Percentiles rank a stretch among this genome's conserved stretches.
These are phyloP conservation scores for Gentiana macrophylla DNA, from an alignment of 257 asterid species.

Conservation along the genomic window DNA sequence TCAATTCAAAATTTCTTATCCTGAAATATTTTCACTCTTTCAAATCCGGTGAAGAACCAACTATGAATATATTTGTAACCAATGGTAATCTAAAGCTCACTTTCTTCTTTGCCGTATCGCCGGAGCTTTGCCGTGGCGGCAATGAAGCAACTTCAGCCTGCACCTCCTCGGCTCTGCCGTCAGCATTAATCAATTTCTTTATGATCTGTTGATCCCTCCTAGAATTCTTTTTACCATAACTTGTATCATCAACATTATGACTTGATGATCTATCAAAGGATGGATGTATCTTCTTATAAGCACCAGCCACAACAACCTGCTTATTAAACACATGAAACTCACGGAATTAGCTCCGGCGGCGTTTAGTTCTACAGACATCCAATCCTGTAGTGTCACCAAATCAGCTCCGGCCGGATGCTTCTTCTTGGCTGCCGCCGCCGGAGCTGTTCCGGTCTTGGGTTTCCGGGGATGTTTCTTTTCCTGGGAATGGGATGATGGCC, in stretches of 20 bases:
- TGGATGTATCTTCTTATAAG: conserved; percentile 31
- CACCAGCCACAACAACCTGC: neutral
- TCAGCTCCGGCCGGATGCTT: no score
- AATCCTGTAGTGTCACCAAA: conserved; percentile 8
- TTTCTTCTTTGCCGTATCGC: conserved; percentile 35
- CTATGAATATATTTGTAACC: conserved; percentile 40
- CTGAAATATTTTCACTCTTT: no score
- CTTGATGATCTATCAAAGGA: conserved; percentile 15
- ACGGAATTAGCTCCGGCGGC: neutral
- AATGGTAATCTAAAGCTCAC: conserved; percentile 52
- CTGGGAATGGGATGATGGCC: conserved; percentile 4
- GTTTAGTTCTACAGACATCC: conserved; percentile 34
- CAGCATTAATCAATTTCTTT: neutral
- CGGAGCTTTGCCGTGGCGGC: conserved; percentile 5
- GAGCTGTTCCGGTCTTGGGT: conserved; percentile 19
- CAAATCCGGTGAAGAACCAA: conserved; percentile 15
- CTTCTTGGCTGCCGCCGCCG: no score
- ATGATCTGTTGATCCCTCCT: neutral
- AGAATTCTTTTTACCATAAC: no score
- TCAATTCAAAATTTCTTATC: no score
- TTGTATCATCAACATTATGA: neutral
- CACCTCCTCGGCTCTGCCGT: conserved; percentile 3
- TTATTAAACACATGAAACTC: conserved; percentile 11
- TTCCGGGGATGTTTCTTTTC: conserved; percentile 8
- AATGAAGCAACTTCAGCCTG: conserved; percentile 8